A percentile compares a stretch with the other conserved stretches of the same genome.
These are phyloP conservation scores for Rosellinia necatrix DNA, from an alignment of 2,329 filamentous ascomycete genomes.

Conservation along the genomic window DNA sequence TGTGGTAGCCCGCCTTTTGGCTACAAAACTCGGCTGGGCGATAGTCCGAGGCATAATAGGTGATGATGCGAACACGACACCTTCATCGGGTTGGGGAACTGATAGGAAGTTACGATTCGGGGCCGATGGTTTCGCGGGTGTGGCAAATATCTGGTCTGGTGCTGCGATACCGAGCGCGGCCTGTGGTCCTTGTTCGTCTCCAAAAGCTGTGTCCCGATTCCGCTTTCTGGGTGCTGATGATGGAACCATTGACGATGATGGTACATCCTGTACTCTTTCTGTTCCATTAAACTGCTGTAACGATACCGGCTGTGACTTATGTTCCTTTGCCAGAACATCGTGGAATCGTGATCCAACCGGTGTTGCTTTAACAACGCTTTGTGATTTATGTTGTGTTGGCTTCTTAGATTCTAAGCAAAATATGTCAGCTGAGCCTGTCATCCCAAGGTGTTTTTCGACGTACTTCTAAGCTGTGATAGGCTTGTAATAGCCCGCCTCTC, in stretches of 20 bases:
- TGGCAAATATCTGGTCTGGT: slow-evolving; percentile 31
- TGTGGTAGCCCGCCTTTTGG: slow-evolving; percentile 16
- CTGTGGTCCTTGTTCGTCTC: slow-evolving; percentile 38
- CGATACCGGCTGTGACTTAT: slow-evolving; percentile 36
- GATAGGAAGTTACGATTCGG: slow-evolving; percentile 29
- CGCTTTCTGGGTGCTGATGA: slow-evolving; percentile 47
- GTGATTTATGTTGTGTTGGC: slow-evolving; percentile 46
- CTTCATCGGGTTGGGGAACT: slow-evolving; percentile 34
- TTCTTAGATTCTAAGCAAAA: slow-evolving; percentile 57
- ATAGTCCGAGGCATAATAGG: slow-evolving; percentile 36
- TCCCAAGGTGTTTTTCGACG: slow-evolving; percentile 33
- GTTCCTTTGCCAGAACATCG: slow-evolving; percentile 47
- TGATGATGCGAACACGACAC: slow-evolving; percentile 38
- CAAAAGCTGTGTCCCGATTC: slow-evolving; percentile 41
- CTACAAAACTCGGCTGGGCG: slow-evolving; percentile 28
- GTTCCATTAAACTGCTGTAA: slow-evolving; percentile 28
- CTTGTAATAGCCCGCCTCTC: slow-evolving; percentile 61
- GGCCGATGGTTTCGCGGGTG: slow-evolving; percentile 30
- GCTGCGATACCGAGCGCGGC: slow-evolving; percentile 33
- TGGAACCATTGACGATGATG: slow-evolving; percentile 47
- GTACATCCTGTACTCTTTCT: slow-evolving; percentile 39
- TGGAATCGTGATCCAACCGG: slow-evolving; percentile 60
- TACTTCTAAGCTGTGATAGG: slow-evolving; percentile 55
- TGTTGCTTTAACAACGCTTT: slow-evolving; percentile 60
- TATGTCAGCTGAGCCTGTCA: slow-evolving; percentile 38